Conservation (phyloP, 192 early-diverging fungal species). For the Glomus cerebriforme region DNA sequence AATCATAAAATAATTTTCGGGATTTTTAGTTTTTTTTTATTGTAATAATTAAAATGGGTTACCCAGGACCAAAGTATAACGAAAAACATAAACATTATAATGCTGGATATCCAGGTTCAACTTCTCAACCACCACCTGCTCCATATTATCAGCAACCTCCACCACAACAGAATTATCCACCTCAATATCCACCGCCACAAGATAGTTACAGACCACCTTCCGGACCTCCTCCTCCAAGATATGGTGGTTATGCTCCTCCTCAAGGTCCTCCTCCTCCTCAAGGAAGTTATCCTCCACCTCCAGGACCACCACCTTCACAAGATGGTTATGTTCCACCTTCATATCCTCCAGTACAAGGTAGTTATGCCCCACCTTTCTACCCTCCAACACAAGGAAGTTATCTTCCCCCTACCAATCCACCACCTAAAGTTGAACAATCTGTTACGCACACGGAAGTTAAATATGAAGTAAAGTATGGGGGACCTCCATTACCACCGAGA, state of each 20-base stretch:
- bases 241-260: slow-evolving; percentile 23
- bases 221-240: neutral
- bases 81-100: neutral
- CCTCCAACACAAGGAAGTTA: slow-evolving; percentile 10
- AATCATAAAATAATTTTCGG: too few species aligned
- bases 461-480: neutral
- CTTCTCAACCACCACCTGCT: slow-evolving; percentile 3
- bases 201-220: neutral
- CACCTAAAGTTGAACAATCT: neutral
- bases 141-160: neutral
- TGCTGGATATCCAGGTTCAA: neutral
- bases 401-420: slow-evolving; percentile 9
- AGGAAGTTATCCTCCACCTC: neutral
- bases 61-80: slow-evolving; percentile 1
- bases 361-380: neutral
- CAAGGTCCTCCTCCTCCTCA: slow-evolving; percentile 17
- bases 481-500: slow-evolving; percentile 32
- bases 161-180: neutral
- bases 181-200: neutral
- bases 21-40: neutral
- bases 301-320: slow-evolving; percentile 26
- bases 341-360: neutral
- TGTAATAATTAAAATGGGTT: neutral
- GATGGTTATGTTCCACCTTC: neutral
- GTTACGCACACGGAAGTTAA: slow-evolving; percentile 31